A percentile compares a stretch with the other conserved stretches of the same genome.
These are phyloP conservation scores for Arachnomyces sp. DNA, from an alignment of 2,329 filamentous ascomycete species.

Conservation along the genomic window DNA sequence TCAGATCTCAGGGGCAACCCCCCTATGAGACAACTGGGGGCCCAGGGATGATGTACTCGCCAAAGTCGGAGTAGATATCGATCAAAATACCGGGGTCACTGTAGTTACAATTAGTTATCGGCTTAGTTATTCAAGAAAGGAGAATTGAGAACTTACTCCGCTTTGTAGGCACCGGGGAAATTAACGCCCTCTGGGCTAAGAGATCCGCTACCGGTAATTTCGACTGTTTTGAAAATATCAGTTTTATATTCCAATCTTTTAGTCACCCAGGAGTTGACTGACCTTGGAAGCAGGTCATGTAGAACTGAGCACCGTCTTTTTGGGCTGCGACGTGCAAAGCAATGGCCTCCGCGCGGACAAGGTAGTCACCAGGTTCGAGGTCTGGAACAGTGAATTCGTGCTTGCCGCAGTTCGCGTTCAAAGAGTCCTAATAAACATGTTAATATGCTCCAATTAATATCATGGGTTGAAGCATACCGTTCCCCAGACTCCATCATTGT, in stretches of 20 bases:
- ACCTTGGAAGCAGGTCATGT: constrained; percentile 23
- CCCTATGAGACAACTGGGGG: constrained; percentile 7
- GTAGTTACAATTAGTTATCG: background rate
- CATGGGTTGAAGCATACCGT: background rate
- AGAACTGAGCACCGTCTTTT: constrained; percentile 39
- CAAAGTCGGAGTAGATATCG: constrained; percentile 11
- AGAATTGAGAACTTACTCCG: constrained; percentile 2
- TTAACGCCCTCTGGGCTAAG: constrained; percentile 4
- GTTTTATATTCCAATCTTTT: constrained; percentile 35
- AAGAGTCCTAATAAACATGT: constrained; percentile 2
- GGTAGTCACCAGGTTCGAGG: constrained; percentile 42
- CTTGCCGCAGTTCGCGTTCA: constrained; percentile 6
- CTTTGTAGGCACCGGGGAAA: constrained; percentile 8
- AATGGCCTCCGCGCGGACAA: constrained; percentile 43
- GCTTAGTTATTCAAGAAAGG: background rate
- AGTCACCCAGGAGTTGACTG: constrained; percentile 5
- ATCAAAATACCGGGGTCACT: constrained; percentile 12
- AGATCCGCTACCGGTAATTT: constrained; percentile 27
- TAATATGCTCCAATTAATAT: constrained; percentile 2
- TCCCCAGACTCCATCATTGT: constrained; percentile 17
- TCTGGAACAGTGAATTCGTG: constrained; percentile 31
- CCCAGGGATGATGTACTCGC: constrained; percentile 12
- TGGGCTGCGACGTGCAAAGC: constrained; percentile 37
- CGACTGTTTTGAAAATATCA: constrained; percentile 17
- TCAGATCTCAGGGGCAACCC: too few relatives aligned